Base-by-base conservation (phyloP, 1,284 basidiomycete species). In the Leucoagaricus sp. region DNA sequence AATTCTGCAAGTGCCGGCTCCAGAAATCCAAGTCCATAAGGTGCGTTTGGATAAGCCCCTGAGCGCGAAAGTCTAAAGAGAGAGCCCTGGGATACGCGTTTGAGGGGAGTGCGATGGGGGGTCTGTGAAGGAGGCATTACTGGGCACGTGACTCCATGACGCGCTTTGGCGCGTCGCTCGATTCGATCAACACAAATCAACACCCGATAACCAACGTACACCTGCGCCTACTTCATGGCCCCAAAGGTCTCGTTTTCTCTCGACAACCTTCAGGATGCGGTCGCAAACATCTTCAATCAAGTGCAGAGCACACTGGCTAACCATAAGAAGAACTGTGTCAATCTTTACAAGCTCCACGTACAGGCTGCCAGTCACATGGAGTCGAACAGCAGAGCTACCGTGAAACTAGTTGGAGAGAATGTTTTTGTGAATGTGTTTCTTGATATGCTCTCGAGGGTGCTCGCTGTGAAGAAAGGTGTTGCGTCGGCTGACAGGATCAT, bases 41-140 rank as follows among this genome's bases (percentile, higher is more conserved):
- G 87, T 0, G 91, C 88, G 68, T 90, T 81, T 40, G 85, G 82
- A 63, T 83, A 82, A 10, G 79, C 83, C 10, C 81, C 79, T 0
- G 90, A 92, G 29, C 87, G 86, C 7, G 92, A 93, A 49, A 94
- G 80, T 4, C 87, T 85, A 55, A 91, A 90, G 19, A 97, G 84
- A 1, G 94, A 96, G 49, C 94, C 93, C 61, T 96, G 93, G 0
- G 94, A 96, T 60, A 97, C 84, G 56, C 95, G 87, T 41, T 91
- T 84, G 17, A 98, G 84, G 3, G 95, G 95, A 9, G 92, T 94
- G 42, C 84, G 79, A 56, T 82, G 84, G 19, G 69, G 69, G 3
- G 70, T 71, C 61, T 71, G 72, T 40, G 67, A 62, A 51, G 70
- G 65, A 47, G 62, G 64, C 65, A 57, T 57, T 26, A 10, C 10